Base-by-base conservation (phyloP, 208 protist species). In the Trypanosoma caninum region DNA sequence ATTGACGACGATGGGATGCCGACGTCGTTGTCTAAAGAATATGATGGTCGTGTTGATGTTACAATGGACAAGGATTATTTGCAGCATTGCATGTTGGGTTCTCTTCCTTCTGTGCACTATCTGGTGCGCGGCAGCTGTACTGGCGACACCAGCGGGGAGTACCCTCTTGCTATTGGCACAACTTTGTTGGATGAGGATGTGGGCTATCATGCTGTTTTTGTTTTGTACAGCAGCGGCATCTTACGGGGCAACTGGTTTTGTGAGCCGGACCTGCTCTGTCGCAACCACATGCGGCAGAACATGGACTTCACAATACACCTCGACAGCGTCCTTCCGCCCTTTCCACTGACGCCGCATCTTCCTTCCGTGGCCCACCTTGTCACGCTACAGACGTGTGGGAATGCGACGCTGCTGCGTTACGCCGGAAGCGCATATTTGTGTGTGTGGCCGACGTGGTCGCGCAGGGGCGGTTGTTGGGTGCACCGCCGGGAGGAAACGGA, bases 181-280 rank as follows among this genome's bases (percentile, higher is more conserved):
- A 52, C 64, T 22, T 59, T 78, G 20, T 34, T 91, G n/a, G 85
- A 95, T 66, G 74, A 67, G 23, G 85, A 88, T 53, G 79, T 77
- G 44, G 89, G 85, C n/a, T 67, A 76, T 20, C 74, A 84, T 60
- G 79, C 77, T 41, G 63, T 92, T 18, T 71, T 82, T 51, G 71
- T 83, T 11, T 55, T 70, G 48, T 84, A 72, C 44, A 73, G 54
- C 41, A 78, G 62, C 34, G 89, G 89, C 3, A 38, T 59, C 13
- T 52, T 91, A 33, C 45, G 56, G 13, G 85, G 86, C 1, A 57
- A 61, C 50, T 81, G 61, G 63, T 76, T 92, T 22, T 69, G 69
- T 31, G 77, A 91, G 63, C 72, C 83, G 0, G 78, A 92, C 50
- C 74, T 95, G 20, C 56, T 95, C 51, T 82, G 76, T 25, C 79